Evolutionary conservation across 108 stramenopile genomes (phyloP).

Genomic region (Nitzschia sp.): DNA sequence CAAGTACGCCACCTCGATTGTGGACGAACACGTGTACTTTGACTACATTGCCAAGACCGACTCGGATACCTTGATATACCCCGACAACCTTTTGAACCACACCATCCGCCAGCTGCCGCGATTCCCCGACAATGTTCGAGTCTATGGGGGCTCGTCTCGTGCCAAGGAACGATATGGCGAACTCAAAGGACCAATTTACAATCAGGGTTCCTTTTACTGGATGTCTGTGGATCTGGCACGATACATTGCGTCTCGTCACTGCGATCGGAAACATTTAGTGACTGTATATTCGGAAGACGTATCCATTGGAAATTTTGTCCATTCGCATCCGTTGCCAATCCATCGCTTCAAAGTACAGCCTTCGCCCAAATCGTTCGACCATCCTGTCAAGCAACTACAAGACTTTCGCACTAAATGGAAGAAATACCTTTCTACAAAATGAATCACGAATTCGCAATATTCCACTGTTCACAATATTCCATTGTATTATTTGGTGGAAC

Average conservation of each 20-base stretch:
- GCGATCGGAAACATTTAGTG: constrained; percentile 13
- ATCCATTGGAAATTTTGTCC: constrained; percentile 32
- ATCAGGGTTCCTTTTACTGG: constrained; percentile 14
- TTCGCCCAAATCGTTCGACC: background rate
- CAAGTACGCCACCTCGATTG: constrained; percentile 17
- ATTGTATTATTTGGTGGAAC: no score
- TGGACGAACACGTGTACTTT: constrained; percentile 18
- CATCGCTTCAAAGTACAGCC: background rate
- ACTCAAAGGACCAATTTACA: constrained; percentile 6
- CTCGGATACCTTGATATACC: constrained; percentile 24
- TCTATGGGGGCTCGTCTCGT: constrained; percentile 11
- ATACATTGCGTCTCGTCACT: constrained; percentile 16
- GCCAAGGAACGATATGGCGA: background rate
- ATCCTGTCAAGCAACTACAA: constrained; percentile 7
- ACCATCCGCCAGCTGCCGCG: background rate
- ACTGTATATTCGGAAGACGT: constrained; percentile 19
- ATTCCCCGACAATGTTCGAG: constrained; percentile 10
- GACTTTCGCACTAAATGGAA: background rate
- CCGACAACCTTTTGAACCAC: constrained; percentile 16
- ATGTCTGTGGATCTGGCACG: constrained; percentile 22
- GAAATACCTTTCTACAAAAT: no score
- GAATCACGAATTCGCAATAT: no score
- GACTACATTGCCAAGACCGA: constrained; percentile 40
- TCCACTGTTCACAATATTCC: no score
- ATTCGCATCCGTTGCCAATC: constrained; percentile 20